A percentile compares a stretch with the other conserved stretches of the same genome.
Evolutionary conservation across 768 basidiomycete species (phyloP).

Genomic region (Mycena chlorophos): DNA sequence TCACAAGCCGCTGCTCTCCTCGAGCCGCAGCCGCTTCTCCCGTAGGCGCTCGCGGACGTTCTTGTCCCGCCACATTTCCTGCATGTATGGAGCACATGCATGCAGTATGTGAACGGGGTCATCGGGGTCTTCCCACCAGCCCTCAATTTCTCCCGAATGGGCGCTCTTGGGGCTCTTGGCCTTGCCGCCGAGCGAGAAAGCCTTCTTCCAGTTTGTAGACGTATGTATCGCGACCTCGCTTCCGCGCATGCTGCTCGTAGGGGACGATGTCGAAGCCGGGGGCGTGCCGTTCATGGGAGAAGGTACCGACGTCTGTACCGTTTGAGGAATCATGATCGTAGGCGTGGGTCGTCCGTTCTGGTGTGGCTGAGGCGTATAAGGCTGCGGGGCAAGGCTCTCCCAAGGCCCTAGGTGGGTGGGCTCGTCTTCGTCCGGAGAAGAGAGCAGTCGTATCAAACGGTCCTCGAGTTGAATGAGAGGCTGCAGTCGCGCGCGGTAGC

Average conservation of each 20-base stretch:
- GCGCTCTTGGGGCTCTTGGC: conserved; percentile 70
- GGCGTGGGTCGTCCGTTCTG: conserved; percentile 50
- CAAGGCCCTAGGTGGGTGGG: conserved; percentile 56
- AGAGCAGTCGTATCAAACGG: conserved; percentile 63
- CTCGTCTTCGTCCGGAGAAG: conserved; percentile 71
- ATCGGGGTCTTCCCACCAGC: conserved; percentile 85
- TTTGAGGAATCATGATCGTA: conserved; percentile 48
- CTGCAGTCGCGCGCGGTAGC: conserved; percentile 61
- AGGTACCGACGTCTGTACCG: conserved; percentile 30
- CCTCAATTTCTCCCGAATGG: conserved; percentile 69
- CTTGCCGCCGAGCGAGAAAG: conserved; percentile 57
- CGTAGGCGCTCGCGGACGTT: conserved; percentile 61
- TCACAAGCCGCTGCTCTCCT: conserved; percentile 87
- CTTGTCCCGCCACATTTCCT: conserved; percentile 75
- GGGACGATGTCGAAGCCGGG: conserved; percentile 26
- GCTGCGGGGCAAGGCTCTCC: conserved; percentile 33
- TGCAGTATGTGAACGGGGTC: conserved; percentile 77
- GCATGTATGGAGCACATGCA: conserved; percentile 63
- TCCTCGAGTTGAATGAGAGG: conserved; percentile 72
- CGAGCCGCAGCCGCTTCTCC: conserved; percentile 66
- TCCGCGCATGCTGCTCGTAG: conserved; percentile 36
- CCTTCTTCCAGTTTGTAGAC: conserved; percentile 68
- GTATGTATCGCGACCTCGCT: conserved; percentile 63
- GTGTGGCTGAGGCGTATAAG: conserved; percentile 21
- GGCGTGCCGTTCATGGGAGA: conserved; percentile 29